Conservation (phyloP, 495 filamentous ascomycete species). For the Penicillium chermesinum region DNA sequence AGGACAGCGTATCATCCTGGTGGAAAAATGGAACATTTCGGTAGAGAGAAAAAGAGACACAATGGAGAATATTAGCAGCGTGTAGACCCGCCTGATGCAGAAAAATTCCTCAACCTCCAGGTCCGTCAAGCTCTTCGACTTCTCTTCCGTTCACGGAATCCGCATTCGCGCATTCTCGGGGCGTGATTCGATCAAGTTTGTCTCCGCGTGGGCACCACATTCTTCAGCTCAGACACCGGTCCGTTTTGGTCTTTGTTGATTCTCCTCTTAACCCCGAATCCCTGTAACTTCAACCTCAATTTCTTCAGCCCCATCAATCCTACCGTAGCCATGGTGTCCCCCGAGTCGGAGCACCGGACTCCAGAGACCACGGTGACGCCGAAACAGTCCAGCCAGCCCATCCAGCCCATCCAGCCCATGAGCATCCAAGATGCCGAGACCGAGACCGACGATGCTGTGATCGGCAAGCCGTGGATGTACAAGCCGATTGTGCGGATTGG, state of each 20-base stretch:
- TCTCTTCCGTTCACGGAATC: neutral
- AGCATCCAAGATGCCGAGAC: constrained; percentile 24
- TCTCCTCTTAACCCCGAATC: constrained; percentile 1
- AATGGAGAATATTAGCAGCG: neutral
- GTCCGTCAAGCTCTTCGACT: neutral
- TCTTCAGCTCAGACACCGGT: neutral
- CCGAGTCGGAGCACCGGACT: constrained; percentile 11
- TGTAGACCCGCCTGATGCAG: neutral
- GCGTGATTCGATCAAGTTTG: neutral
- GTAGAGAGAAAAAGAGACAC: neutral
- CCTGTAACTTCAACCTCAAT: neutral
- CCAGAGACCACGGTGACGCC: neutral
- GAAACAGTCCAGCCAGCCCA: constrained; percentile 3
- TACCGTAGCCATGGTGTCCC: constrained; percentile 8
- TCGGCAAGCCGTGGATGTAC: constrained; percentile 61
- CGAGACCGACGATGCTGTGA: constrained; percentile 20
- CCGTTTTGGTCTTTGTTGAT: neutral
- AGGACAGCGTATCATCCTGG: constrained; percentile 4
- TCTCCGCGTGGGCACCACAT: neutral
- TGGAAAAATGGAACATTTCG: neutral
- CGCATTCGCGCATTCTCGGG: neutral
- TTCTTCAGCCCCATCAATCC: neutral
- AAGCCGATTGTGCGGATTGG: constrained; percentile 52
- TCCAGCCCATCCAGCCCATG: neutral
- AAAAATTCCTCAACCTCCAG: neutral